Percentiles rank a stretch among this genome's conserved stretches.
phyloP scores from a whole-genome alignment of 2,329 filamentous ascomycete species.

The Stemphylium beticola region DNA sequence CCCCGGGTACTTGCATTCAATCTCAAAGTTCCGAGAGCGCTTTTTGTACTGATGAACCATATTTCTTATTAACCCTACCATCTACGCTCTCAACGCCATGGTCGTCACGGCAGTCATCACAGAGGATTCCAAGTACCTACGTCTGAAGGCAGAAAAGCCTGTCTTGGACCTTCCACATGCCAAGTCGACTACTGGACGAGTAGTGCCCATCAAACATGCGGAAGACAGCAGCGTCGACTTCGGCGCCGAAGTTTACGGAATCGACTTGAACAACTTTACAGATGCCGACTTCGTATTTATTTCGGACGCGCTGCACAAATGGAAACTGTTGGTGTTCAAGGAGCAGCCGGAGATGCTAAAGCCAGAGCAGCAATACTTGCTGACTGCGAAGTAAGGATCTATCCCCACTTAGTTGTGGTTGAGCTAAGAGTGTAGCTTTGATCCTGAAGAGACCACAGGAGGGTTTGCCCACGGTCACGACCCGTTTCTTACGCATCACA shows the following conservation, averaged over 20 bases:
- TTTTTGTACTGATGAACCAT: not conserved
- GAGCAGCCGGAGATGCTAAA: slow-evolving; percentile 15
- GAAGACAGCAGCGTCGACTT: slow-evolving; percentile 12
- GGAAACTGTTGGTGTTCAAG: slow-evolving; percentile 18
- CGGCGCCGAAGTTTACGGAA: slow-evolving; percentile 17
- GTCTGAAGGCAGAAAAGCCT: slow-evolving; percentile 1
- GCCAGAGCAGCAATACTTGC: slow-evolving; percentile 13
- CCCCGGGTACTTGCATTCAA: too few species aligned
- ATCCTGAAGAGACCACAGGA: slow-evolving; percentile 16
- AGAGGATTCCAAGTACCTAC: not conserved
- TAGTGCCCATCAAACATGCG: slow-evolving; percentile 7
- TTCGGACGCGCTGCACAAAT: slow-evolving; percentile 9
- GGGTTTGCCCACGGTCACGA: slow-evolving; percentile 19
- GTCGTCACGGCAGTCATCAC: slow-evolving; percentile 1
- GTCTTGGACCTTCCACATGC: slow-evolving; percentile 10
- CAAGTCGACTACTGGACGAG: slow-evolving; percentile 5
- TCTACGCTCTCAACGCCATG: not conserved
- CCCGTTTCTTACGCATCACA: slow-evolving; percentile 12
- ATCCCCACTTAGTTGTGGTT: too few species aligned
- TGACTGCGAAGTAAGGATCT: slow-evolving; percentile 9
- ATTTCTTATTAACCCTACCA: not conserved
- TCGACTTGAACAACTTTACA: slow-evolving; percentile 19
- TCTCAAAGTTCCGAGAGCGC: too few species aligned
- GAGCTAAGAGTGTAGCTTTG: slow-evolving; percentile 5
- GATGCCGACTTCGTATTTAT: slow-evolving; percentile 18